Percentiles rank a stretch among this genome's conserved stretches.
Conservation (phyloP, 2,329 filamentous ascomycete species). For the Hypomyces rosellus region DNA sequence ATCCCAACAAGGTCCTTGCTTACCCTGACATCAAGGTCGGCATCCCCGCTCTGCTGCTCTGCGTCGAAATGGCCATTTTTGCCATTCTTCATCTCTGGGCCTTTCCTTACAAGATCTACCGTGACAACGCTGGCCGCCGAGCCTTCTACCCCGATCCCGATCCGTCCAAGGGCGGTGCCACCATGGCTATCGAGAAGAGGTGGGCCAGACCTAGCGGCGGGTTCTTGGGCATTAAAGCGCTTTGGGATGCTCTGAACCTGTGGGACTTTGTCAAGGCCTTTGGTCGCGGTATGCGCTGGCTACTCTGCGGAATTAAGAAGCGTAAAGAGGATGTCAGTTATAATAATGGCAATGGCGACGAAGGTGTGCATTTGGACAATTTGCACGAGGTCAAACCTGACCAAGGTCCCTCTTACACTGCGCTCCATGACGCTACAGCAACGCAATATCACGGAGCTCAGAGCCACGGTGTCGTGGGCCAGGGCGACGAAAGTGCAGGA, state of each 20-base stretch:
- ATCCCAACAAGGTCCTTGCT: constrained; percentile 54
- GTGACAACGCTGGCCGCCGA: constrained; percentile 31
- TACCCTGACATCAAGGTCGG: constrained; percentile 75
- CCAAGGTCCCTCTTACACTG: constrained; percentile 2
- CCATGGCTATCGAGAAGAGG: constrained; percentile 35
- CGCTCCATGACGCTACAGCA: constrained; percentile 8
- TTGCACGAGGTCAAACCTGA: constrained; percentile 25
- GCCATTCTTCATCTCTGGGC: constrained; percentile 73
- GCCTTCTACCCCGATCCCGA: constrained; percentile 44
- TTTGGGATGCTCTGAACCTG: constrained; percentile 68
- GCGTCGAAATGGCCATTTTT: constrained; percentile 80
- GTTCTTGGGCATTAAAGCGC: constrained; percentile 55
- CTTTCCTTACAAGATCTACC: constrained; percentile 71
- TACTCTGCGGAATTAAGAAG: constrained; percentile 64
- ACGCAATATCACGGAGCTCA: constrained; percentile 12
- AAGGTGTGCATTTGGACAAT: constrained; percentile 31
- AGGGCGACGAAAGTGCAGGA: constrained; percentile 37
- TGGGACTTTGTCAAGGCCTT: constrained; percentile 80
- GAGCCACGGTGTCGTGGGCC: constrained; percentile 21
- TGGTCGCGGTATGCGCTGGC: constrained; percentile 71
- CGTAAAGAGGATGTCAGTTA: constrained; percentile 51
- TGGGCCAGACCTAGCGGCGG: constrained; percentile 55
- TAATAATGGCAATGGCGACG: constrained; percentile 27
- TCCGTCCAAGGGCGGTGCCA: constrained; percentile 28
- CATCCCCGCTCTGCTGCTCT: constrained; percentile 70